Evolutionary conservation across 129 eudicot species (phyloP).

Genomic region (Glebionis coronaria): DNA sequence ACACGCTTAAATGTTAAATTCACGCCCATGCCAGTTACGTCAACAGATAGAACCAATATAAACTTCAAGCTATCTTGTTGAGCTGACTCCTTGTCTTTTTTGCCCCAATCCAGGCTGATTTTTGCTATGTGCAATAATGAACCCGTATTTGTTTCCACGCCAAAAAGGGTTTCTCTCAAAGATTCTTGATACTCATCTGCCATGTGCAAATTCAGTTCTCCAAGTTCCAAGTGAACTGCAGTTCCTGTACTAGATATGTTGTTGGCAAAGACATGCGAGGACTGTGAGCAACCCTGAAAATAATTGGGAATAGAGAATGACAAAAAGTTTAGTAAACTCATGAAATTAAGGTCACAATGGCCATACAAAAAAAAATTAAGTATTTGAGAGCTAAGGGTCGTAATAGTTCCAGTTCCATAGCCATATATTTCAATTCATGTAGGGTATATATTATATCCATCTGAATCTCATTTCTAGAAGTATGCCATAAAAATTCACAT

Average conservation of each 20-base stretch:
- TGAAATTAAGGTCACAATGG: too few relatives aligned
- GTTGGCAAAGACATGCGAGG: constrained; percentile 93
- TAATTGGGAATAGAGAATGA: constrained; percentile 14
- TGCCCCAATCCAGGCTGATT: constrained; percentile 81
- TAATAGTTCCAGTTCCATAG: too few relatives aligned
- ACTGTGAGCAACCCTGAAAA: constrained; percentile 93
- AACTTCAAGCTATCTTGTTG: constrained; percentile 55
- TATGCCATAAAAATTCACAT: too few relatives aligned
- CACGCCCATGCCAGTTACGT: constrained; percentile 84
- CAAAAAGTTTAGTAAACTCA: neutral
- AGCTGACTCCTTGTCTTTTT: constrained; percentile 68
- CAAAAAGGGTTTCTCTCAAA: constrained; percentile 75
- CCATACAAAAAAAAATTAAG: constrained; percentile 8
- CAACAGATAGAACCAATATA: constrained; percentile 63
- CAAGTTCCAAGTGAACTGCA: constrained; percentile 84
- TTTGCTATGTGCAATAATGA: constrained; percentile 82
- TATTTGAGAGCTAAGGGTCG: neutral
- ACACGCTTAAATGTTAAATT: constrained; percentile 79
- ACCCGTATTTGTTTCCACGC: constrained; percentile 87
- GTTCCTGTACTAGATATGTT: constrained; percentile 85
- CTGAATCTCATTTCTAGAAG: too few relatives aligned
- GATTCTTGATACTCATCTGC: constrained; percentile 97
- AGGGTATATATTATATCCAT: too few relatives aligned
- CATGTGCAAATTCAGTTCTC: constrained; percentile 87
- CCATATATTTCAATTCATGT: too few relatives aligned